Percentiles rank a stretch among this genome's conserved stretches.
These are phyloP conservation scores for Rosa chinensis DNA, from an alignment of 306 rosid species.

Conservation along the genomic window DNA sequence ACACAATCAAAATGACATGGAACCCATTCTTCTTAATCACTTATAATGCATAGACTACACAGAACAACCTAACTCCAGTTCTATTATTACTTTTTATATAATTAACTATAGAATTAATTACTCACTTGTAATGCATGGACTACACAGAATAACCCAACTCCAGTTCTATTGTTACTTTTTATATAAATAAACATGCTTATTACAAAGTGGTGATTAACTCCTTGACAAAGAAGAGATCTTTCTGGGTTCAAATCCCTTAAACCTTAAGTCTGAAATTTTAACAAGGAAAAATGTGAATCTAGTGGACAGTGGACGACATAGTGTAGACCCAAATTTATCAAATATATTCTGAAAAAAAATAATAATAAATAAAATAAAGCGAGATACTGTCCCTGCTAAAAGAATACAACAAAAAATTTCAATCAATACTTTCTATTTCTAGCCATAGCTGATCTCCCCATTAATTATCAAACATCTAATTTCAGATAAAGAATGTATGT, in stretches of 20 bases:
- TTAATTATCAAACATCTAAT: neutral
- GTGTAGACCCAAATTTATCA: neutral
- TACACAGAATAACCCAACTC: too few species aligned
- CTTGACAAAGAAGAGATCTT: too few species aligned
- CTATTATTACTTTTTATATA: too few species aligned
- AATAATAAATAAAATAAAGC: too few species aligned
- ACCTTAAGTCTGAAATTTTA: neutral
- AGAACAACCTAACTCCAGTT: neutral
- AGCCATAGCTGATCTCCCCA: neutral
- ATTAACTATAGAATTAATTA: too few species aligned
- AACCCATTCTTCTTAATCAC: slow-evolving; percentile 1
- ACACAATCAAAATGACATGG: neutral
- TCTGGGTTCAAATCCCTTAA: neutral
- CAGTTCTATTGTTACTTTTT: too few species aligned
- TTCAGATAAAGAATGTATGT: neutral
- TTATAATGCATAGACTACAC: neutral
- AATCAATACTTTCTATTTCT: neutral
- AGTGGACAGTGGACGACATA: neutral
- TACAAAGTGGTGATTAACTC: too few species aligned
- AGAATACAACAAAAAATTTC: neutral
- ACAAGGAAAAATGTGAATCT: neutral
- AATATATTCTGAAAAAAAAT: neutral
- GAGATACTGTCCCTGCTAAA: neutral
- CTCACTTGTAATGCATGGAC: too few species aligned
- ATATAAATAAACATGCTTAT: too few species aligned